phyloP scores from a whole-genome alignment of 2,329 filamentous ascomycete species.

The Tothia fuscella region DNA sequence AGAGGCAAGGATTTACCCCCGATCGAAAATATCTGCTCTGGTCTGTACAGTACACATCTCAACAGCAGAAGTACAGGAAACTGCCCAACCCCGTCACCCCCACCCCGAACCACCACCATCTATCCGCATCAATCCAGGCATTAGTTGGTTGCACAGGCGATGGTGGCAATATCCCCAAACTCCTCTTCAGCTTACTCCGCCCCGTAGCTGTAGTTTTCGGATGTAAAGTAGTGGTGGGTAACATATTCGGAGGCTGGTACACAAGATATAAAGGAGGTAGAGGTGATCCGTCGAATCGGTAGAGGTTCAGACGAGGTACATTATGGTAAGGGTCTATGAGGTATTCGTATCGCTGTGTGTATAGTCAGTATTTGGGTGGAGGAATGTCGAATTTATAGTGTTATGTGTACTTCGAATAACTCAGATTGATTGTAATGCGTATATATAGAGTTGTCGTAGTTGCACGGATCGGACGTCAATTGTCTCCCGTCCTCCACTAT shows the following conservation, averaged over 20 bases:
- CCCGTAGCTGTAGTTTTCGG: constrained; percentile 31
- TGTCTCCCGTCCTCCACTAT: constrained; percentile 57
- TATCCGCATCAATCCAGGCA: constrained; percentile 29
- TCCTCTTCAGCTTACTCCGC: constrained; percentile 19
- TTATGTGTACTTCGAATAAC: constrained; percentile 40
- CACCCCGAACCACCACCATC: constrained; percentile 40
- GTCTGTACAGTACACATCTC: constrained; percentile 5
- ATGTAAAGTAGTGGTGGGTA: constrained; percentile 55
- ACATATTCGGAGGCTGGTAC: constrained; percentile 53
- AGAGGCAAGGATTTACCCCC: no score
- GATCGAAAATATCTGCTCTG: no score
- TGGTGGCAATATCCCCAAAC: constrained; percentile 22
- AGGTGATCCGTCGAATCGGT: constrained; percentile 49
- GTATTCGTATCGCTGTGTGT: constrained; percentile 32
- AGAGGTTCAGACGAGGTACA: constrained; percentile 51
- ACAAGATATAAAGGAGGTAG: constrained; percentile 57
- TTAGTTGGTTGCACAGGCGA: constrained; percentile 29
- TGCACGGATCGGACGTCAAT: constrained; percentile 53
- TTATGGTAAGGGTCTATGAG: constrained; percentile 49
- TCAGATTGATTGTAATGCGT: constrained; percentile 57
- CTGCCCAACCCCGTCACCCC: constrained; percentile 36
- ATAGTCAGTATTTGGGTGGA: constrained; percentile 6
- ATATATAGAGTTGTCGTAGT: constrained; percentile 42
- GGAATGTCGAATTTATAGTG: neutral
- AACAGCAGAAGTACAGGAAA: constrained; percentile 35